phyloP scores from a whole-genome alignment of 2,329 filamentous ascomycete species.

The Penicillium brasilianum region DNA sequence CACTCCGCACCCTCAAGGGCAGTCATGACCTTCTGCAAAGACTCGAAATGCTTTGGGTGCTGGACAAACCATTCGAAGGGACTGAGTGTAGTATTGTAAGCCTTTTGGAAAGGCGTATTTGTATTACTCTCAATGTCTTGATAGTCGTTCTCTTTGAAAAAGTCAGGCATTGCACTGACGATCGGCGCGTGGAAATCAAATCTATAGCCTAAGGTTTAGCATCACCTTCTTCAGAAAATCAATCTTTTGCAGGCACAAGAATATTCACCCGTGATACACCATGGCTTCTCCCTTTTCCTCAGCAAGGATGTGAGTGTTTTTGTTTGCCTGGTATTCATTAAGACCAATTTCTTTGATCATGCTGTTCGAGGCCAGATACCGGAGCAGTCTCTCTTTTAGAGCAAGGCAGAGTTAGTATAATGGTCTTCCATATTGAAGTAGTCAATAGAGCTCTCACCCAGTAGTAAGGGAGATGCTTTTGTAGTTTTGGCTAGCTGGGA shows the following conservation, averaged over 20 bases:
- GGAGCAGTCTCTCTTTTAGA: conserved; percentile 30
- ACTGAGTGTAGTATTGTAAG: conserved; percentile 33
- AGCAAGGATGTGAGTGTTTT: conserved; percentile 20
- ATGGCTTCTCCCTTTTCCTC: conserved; percentile 18
- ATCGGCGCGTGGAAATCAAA: conserved; percentile 23
- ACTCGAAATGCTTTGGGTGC: conserved; percentile 33
- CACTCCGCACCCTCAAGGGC: conserved; percentile 29
- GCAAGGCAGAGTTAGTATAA: neutral
- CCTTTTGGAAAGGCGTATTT: conserved; percentile 38
- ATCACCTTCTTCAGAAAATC: neutral
- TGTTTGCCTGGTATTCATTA: conserved; percentile 25
- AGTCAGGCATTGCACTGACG: conserved; percentile 32
- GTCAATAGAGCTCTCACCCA: conserved; percentile 12
- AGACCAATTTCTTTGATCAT: conserved; percentile 20
- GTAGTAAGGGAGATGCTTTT: conserved; percentile 13
- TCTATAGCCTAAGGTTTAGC: conserved; percentile 9
- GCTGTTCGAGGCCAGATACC: conserved; percentile 31
- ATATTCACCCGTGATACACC: conserved; percentile 24
- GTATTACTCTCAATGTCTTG: conserved; percentile 27
- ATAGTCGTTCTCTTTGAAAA: conserved; percentile 37
- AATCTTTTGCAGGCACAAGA: neutral
- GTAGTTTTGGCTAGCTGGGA: conserved; percentile 13
- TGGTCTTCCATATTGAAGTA: neutral
- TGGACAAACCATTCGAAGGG: conserved; percentile 37
- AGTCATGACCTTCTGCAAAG: conserved; percentile 33